phyloP scores from a whole-genome alignment of 192 early-diverging fungal genomes.

The Umbelopsis ramanniana region DNA sequence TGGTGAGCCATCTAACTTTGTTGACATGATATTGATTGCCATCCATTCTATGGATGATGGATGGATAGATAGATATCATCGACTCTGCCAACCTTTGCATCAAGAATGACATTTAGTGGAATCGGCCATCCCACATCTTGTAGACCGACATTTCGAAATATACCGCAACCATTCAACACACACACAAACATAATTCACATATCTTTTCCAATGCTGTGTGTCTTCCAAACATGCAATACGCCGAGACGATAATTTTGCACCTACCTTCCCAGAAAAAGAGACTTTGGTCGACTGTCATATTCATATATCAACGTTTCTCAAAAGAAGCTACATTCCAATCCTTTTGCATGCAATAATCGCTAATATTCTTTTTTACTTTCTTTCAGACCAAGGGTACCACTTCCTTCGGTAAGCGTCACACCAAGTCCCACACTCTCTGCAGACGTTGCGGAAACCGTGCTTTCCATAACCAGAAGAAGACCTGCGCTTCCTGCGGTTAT shows the following conservation, averaged over 20 bases:
- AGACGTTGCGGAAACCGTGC: slow-evolving; percentile 92
- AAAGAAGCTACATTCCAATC: neutral
- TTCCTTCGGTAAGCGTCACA: slow-evolving; percentile 99
- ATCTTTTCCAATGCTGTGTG: no score
- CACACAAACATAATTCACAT: no score
- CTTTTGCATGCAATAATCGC: neutral
- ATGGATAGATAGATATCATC: slow-evolving; percentile 6
- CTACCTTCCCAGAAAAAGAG: no score
- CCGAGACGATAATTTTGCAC: no score
- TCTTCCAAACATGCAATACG: no score
- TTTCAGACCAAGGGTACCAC: slow-evolving; percentile 94
- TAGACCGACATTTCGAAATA: neutral
- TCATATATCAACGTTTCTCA: no score
- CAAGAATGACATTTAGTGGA: neutral
- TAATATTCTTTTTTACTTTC: neutral
- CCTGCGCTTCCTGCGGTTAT: slow-evolving; percentile 97
- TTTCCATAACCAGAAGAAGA: slow-evolving; percentile 99
- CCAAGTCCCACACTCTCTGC: slow-evolving; percentile 99
- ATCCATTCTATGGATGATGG: neutral
- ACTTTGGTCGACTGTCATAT: no score
- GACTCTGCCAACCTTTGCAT: neutral
- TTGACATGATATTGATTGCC: neutral
- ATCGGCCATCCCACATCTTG: neutral
- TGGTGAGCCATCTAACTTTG: slow-evolving; percentile 5
- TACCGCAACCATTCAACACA: no score